Conservation (phyloP, 345 rosid genomes). For the sweet orange (Citrus sinensis) region DNA sequence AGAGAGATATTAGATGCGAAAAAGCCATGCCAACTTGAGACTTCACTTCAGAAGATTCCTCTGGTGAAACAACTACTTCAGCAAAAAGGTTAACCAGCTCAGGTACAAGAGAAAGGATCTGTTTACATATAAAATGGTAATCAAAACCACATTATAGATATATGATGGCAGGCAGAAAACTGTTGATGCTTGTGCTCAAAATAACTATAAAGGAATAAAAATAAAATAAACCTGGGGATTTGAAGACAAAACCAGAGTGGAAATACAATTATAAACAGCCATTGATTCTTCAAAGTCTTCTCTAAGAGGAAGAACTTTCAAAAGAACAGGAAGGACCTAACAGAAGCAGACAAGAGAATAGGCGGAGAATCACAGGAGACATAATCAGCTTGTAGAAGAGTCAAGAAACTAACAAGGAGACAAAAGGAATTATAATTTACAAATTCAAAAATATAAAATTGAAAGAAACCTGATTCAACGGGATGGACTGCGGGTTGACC, state of each 20-base stretch:
- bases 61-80: conserved; percentile 77
- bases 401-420: not conserved
- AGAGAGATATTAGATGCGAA: conserved; percentile 71
- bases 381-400: not conserved
- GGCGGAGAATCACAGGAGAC: conserved; percentile 5
- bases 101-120: conserved; percentile 78
- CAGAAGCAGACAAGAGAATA: conserved; percentile 11
- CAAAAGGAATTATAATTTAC: not conserved
- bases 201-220: not conserved
- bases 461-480: conserved; percentile 74
- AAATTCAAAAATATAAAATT: not conserved
- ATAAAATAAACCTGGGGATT: conserved; percentile 59
- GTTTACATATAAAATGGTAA: conserved; percentile 13
- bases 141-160: not conserved
- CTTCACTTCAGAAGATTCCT: conserved; percentile 84
- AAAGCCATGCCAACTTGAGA: conserved; percentile 81
- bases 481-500: conserved; percentile 80
- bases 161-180: no score
- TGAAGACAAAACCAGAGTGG: conserved; percentile 73
- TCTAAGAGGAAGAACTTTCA: conserved; percentile 87
- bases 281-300: conserved; percentile 95
- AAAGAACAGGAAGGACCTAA: conserved; percentile 88
- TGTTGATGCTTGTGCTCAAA: not conserved
- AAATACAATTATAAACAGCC: conserved; percentile 82
- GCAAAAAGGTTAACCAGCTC: conserved; percentile 88